Conservation (phyloP, 2,329 filamentous ascomycete species). For the Aspergillus oerlinghausenensis region DNA sequence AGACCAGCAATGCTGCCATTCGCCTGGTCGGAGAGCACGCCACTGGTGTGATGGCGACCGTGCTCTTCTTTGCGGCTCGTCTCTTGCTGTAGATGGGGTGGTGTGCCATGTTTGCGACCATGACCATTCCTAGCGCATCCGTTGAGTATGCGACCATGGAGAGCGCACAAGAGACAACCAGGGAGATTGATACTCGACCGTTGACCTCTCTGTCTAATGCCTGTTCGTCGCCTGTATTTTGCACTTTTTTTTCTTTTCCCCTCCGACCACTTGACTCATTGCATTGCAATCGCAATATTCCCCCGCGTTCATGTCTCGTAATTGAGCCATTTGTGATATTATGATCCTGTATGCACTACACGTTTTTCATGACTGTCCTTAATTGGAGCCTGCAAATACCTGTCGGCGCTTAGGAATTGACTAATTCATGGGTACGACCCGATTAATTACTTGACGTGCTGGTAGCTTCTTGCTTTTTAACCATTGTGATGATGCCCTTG, state of each 20-base stretch:
- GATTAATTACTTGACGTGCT: background rate
- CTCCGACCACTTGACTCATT: background rate
- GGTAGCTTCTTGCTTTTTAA: background rate
- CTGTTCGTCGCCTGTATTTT: background rate
- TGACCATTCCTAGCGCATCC: background rate
- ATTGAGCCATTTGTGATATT: conserved; percentile 4
- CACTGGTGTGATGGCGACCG: conserved; percentile 49
- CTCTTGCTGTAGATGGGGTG: conserved; percentile 48
- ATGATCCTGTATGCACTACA: conserved; percentile 2
- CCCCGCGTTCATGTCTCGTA: conserved; percentile 4
- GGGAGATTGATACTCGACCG: background rate
- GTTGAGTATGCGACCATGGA: background rate
- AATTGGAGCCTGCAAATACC: conserved; percentile 4
- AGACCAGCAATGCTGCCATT: conserved; percentile 41
- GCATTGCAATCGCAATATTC: conserved; percentile 6
- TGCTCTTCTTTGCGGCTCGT: conserved; percentile 54
- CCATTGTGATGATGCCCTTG: background rate
- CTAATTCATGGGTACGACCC: background rate
- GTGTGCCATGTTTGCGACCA: background rate
- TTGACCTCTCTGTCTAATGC: background rate
- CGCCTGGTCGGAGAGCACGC: conserved; percentile 47
- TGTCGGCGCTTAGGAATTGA: background rate
- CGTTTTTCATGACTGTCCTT: conserved; percentile 9
- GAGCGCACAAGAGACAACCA: background rate
- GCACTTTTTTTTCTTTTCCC: background rate